Percentiles rank a stretch among this genome's conserved stretches.
Conservation (phyloP, 2,329 filamentous ascomycete genomes). For the Cyphellophora europaea region DNA sequence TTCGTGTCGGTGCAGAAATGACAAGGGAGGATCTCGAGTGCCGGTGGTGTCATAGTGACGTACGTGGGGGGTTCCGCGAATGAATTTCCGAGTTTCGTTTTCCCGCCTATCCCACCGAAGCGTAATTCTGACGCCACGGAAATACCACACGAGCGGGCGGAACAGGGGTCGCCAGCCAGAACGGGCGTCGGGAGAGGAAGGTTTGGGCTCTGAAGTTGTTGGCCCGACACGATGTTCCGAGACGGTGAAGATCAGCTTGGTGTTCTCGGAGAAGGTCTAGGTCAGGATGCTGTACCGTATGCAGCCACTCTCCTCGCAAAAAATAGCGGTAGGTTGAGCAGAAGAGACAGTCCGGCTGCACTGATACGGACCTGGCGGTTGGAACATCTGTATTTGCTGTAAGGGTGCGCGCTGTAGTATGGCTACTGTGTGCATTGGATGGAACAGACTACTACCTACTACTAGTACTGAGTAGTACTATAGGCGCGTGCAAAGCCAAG, state of each 20-base stretch:
- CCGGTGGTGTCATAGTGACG: background rate
- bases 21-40: background rate
- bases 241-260: background rate
- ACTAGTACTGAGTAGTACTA: background rate
- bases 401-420: background rate
- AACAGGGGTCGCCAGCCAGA: background rate
- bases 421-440: background rate
- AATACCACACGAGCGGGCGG: background rate
- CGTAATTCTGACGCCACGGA: background rate
- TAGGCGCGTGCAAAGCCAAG: background rate
- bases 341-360: constrained; percentile 1
- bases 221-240: background rate
- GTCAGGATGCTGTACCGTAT: background rate
- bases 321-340: background rate
- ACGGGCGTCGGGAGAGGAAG: background rate
- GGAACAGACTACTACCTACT: background rate
- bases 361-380: background rate
- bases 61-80: background rate
- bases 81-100: background rate
- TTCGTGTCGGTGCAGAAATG: constrained; percentile 1
- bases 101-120: constrained; percentile 1
- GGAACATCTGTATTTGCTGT: constrained; percentile 1
- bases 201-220: background rate
- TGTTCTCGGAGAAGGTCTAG: background rate
- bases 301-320: background rate